phyloP scores from a whole-genome alignment of 805 yeast genomes.

The Suhomyces sp. region DNA sequence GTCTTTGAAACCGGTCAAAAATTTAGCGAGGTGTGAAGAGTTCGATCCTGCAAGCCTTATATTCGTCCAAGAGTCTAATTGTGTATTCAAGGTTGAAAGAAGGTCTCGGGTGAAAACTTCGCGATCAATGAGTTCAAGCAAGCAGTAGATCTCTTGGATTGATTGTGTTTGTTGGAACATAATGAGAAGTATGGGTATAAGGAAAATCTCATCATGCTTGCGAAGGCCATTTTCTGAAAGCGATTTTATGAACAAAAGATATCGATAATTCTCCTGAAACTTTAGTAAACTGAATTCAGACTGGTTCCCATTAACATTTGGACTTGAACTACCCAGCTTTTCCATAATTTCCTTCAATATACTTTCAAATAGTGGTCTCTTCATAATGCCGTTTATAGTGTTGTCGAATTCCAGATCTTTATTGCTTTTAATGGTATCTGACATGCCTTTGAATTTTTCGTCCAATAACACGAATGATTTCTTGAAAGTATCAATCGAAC shows the following conservation, averaged over 20 bases:
- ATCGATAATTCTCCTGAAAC: constrained; percentile 26
- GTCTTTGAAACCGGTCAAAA: constrained; percentile 20
- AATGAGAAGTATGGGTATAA: constrained; percentile 36
- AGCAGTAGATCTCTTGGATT: constrained; percentile 23
- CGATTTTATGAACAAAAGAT: constrained; percentile 36
- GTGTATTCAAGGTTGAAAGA: constrained; percentile 22
- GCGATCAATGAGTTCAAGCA: constrained; percentile 34
- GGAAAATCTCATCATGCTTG: constrained; percentile 38
- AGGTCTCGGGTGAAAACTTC: constrained; percentile 29
- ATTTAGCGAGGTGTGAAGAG: constrained; percentile 20
- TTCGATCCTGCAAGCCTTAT: constrained; percentile 12
- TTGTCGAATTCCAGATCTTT: constrained; percentile 35
- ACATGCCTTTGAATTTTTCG: constrained; percentile 21
- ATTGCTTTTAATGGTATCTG: constrained; percentile 25
- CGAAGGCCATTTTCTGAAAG: constrained; percentile 35
- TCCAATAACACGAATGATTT: constrained; percentile 19
- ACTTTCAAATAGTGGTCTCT: constrained; percentile 31
- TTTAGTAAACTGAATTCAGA: constrained; percentile 9
- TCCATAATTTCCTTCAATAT: constrained; percentile 14
- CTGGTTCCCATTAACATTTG: neutral
- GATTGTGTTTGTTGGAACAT: constrained; percentile 24
- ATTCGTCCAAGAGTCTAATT: constrained; percentile 29
- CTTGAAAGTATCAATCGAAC: constrained; percentile 15
- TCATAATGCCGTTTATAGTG: constrained; percentile 20
- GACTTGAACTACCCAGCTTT: constrained; percentile 2